A percentile compares a stretch with the other conserved stretches of the same genome.
Conservation (phyloP, 2,329 filamentous ascomycete species). For the Sclerotiophoma versabilis region DNA sequence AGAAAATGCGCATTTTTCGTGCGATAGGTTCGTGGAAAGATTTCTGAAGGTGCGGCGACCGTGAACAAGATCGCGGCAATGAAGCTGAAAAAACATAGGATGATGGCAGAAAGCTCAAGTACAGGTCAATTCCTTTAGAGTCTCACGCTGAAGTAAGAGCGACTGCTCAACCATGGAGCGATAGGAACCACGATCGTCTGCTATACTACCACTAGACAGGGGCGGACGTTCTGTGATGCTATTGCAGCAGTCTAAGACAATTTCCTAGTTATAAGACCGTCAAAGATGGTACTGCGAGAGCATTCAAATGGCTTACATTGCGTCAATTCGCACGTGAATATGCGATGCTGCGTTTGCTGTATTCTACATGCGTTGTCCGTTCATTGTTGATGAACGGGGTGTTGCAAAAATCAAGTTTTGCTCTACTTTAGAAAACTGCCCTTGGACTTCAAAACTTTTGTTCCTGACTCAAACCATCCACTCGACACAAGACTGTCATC, state of each 20-base stretch:
- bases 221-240: no score
- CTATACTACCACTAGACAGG: no score
- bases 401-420: background rate
- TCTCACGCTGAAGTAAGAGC: background rate
- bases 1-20: constrained; percentile 9
- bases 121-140: background rate
- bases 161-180: no score
- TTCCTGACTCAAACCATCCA: background rate
- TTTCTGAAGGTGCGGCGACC: constrained; percentile 5
- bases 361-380: background rate
- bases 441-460: background rate
- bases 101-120: constrained; percentile 12
- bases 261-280: no score
- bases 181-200: background rate
- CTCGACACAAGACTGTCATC: no score
- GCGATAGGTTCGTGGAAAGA: constrained; percentile 6
- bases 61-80: no score
- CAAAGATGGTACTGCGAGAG: no score
- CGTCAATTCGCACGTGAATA: no score
- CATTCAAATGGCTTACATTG: no score
- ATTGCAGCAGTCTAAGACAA: no score
- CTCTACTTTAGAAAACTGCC: no score
- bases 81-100: constrained; percentile 2
- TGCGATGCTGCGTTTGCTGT: background rate
- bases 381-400: background rate